Percentiles rank a stretch among this genome's conserved stretches.
Conservation (phyloP, 371 early-diverging fungal genomes). For the Mortierella sp. region DNA sequence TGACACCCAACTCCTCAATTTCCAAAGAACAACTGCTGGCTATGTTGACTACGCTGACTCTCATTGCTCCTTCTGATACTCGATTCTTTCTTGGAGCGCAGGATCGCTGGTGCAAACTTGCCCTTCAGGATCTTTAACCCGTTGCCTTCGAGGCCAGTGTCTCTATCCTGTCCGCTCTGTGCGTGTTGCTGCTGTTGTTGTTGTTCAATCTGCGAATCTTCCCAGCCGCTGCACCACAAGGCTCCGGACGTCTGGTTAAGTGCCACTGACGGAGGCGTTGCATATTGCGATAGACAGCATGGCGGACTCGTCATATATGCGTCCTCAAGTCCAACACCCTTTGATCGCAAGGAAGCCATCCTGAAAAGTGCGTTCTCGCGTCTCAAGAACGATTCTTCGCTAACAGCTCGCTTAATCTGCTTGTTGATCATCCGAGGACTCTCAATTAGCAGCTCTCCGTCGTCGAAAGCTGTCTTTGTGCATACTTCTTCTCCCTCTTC, state of each 20-base stretch:
- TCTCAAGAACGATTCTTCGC: conserved; percentile 27
- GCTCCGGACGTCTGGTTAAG: neutral
- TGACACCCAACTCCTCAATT: neutral
- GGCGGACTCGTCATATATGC: neutral
- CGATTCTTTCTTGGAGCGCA: neutral
- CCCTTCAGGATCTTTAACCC: neutral
- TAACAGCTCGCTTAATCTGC: conserved; percentile 24
- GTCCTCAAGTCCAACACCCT: conserved; percentile 11
- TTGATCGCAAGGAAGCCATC: conserved; percentile 6
- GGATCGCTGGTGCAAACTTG: neutral
- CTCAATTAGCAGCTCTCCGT: neutral
- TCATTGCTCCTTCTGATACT: neutral
- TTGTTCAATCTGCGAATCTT: neutral
- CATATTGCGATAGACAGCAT: neutral
- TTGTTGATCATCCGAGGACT: neutral
- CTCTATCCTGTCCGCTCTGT: neutral
- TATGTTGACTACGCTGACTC: neutral
- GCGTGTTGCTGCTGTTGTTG: neutral
- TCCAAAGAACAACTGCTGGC: neutral
- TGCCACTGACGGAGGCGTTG: neutral
- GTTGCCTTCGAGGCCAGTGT: no score
- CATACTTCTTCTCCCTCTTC: no score
- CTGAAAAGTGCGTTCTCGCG: conserved; percentile 1
- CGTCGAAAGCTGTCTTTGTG: neutral
- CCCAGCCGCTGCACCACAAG: neutral